Evolutionary conservation across 2,329 filamentous ascomycete species (phyloP).

Genomic region (Westerdykella aurantiaca): DNA sequence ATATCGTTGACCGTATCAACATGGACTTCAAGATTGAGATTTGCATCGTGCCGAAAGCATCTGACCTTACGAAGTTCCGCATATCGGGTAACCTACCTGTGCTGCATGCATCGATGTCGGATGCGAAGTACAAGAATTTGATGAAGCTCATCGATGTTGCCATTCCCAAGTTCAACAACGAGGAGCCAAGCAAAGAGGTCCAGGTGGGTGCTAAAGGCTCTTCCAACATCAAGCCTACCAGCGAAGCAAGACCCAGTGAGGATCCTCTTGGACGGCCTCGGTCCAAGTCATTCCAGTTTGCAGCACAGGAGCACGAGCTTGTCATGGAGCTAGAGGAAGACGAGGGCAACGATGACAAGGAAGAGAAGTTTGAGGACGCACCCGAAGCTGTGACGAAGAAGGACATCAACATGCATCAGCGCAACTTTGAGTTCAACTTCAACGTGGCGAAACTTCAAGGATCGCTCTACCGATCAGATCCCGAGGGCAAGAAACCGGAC

Average conservation of each 20-base stretch:
- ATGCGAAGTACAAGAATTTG: slow-evolving; percentile 91
- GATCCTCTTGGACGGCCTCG: slow-evolving; percentile 47
- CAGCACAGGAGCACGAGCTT: slow-evolving; percentile 66
- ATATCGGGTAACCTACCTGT: slow-evolving; percentile 89
- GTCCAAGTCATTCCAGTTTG: slow-evolving; percentile 69
- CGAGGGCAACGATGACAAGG: slow-evolving; percentile 57
- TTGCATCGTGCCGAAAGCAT: slow-evolving; percentile 93
- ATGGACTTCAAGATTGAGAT: slow-evolving; percentile 95
- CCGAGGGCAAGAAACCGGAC: slow-evolving; percentile 69
- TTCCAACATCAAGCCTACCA: slow-evolving; percentile 35
- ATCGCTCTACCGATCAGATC: slow-evolving; percentile 82
- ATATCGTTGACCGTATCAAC: slow-evolving; percentile 95
- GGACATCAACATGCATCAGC: slow-evolving; percentile 66
- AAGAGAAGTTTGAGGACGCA: slow-evolving; percentile 63
- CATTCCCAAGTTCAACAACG: slow-evolving; percentile 71
- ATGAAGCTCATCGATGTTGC: slow-evolving; percentile 97
- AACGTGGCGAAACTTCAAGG: slow-evolving; percentile 91
- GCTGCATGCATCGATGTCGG: slow-evolving; percentile 84
- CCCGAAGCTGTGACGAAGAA: slow-evolving; percentile 50
- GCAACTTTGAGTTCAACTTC: slow-evolving; percentile 94
- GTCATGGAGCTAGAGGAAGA: slow-evolving; percentile 58
- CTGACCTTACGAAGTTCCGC: slow-evolving; percentile 85
- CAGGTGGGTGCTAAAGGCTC: slow-evolving; percentile 30
- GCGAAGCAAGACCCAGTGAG: slow-evolving; percentile 21
- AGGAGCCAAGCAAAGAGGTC: slow-evolving; percentile 35